Evolutionary conservation across 805 yeast genomes (phyloP), one percentile per base, ranked within the genome.

Genomic region (Spathaspora hagerdaliae): DNA sequence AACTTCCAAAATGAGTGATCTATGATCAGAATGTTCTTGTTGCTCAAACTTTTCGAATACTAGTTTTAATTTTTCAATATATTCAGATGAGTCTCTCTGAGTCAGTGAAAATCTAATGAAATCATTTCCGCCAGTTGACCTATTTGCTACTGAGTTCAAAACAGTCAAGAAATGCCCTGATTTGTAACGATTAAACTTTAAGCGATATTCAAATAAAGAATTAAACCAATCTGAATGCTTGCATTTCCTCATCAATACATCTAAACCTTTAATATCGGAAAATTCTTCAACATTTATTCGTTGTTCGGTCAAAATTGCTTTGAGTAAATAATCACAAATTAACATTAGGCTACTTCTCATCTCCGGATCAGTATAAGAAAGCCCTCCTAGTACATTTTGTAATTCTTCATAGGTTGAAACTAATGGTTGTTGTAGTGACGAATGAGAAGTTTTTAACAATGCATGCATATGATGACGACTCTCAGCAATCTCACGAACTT

Each of bases 131-230:
- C 52, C 59, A 2, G 63, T 48, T 33, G 47, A 48, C n/a, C 49
- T 51, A 6, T 52, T 42, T 1, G 59, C 54, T 39, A 69, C 74
- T 1, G 67, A 54, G 32, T 60, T 54, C 6, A 60, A 63, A 45
- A 66, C 65, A 44, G 63, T 67, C 33, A 67, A 56, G 49, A 57
- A 60, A 29, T 65, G 61, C 0, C 65, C 64, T 7, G 72, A 63
- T 41, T 64, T 65, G 53, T 51, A 51, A 39, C 54, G 46, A 39
- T 51, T 51, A 45, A 64, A 63, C 27, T 56, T 54, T 12, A 46
- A 45, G 36, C 72, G 46, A 39, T 52, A 56, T 43, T 51, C 52
- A 32, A 56, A 59, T 5, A 54, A 32, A 13, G 64, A 58, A 34
- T 52, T 55, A 44, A 66, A 67, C 13, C 47, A 19, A 19, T 56